These are phyloP conservation scores for Lizonia empirigonia DNA, from an alignment of 2,329 filamentous ascomycete genomes.

Conservation along the genomic window DNA sequence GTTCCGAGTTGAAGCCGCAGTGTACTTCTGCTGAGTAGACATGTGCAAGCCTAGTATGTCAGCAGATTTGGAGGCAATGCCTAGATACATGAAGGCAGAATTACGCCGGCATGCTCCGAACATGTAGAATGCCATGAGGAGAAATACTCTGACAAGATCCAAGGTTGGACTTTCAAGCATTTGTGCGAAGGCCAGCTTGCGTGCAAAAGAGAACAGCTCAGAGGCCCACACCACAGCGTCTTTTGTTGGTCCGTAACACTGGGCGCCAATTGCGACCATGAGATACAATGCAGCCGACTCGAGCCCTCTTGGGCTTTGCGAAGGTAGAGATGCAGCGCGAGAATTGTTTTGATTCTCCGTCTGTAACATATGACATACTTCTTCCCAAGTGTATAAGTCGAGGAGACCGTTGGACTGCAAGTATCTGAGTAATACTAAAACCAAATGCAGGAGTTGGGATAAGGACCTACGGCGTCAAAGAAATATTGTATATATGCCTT, in stretches of 20 bases:
- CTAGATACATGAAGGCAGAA: slow-evolving; percentile 67
- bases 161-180: slow-evolving; percentile 62
- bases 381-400: slow-evolving; percentile 12
- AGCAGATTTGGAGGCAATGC: slow-evolving; percentile 63
- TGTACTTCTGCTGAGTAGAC: slow-evolving; percentile 34
- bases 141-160: slow-evolving; percentile 58
- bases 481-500: slow-evolving; percentile 40
- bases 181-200: slow-evolving; percentile 55
- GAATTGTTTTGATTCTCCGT: not conserved
- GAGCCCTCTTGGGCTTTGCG: slow-evolving; percentile 27
- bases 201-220: slow-evolving; percentile 57
- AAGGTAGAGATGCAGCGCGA: not conserved
- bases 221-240: slow-evolving; percentile 27
- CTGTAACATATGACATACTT: slow-evolving; percentile 1
- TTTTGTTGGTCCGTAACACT: slow-evolving; percentile 45
- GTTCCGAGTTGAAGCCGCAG: slow-evolving; percentile 8
- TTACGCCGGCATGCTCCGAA: slow-evolving; percentile 64
- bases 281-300: slow-evolving; percentile 44
- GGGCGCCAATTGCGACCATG: slow-evolving; percentile 60
- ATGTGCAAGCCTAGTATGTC: slow-evolving; percentile 56
- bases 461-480: slow-evolving; percentile 42
- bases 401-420: slow-evolving; percentile 10
- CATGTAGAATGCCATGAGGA: slow-evolving; percentile 66
- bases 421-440: not conserved
- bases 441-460: slow-evolving; percentile 27